Percentiles rank a stretch among this genome's conserved stretches.
These are phyloP conservation scores for Dillenia turbinata DNA, from an alignment of 164 flowering plant species.

Conservation along the genomic window DNA sequence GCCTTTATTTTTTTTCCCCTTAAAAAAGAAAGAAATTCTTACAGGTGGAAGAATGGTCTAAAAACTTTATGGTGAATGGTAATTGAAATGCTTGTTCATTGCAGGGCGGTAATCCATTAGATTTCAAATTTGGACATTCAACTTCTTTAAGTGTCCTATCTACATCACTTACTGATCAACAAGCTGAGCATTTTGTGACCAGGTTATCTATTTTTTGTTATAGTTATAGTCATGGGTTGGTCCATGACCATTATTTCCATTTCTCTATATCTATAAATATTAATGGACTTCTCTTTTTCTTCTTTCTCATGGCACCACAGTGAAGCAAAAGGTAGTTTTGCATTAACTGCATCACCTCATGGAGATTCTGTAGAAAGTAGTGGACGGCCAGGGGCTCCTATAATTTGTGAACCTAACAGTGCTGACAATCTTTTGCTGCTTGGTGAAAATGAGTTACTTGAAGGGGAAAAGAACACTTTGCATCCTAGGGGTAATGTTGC, in stretches of 20 bases:
- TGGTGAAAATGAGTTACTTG: constrained; percentile 59
- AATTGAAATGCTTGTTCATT: constrained; percentile 12
- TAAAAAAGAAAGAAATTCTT: neutral
- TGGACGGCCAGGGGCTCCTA: constrained; percentile 62
- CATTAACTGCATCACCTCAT: constrained; percentile 74
- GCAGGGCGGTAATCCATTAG: constrained; percentile 98
- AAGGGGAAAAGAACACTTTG: constrained; percentile 36
- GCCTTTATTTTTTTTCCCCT: neutral
- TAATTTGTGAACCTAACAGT: constrained; percentile 66
- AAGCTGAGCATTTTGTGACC: constrained; percentile 54
- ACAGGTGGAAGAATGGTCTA: too few species aligned
- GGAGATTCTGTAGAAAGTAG: constrained; percentile 95
- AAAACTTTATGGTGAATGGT: too few species aligned
- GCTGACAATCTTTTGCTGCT: constrained; percentile 87
- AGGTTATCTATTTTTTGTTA: constrained; percentile 38
- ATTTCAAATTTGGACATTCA: constrained; percentile 65
- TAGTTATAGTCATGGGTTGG: constrained; percentile 2
- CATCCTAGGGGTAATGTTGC: constrained; percentile 34
- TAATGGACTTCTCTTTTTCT: constrained; percentile 6
- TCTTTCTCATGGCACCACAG: constrained; percentile 32
- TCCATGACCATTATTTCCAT: too few species aligned
- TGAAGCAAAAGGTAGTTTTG: constrained; percentile 93
- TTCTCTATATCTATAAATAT: neutral
- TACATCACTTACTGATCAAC: constrained; percentile 81
- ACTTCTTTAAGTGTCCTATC: constrained; percentile 86